A percentile compares a stretch with the other conserved stretches of the same genome.
phyloP scores from a whole-genome alignment of 2,329 filamentous ascomycete species.

The Phoma herbarum region DNA sequence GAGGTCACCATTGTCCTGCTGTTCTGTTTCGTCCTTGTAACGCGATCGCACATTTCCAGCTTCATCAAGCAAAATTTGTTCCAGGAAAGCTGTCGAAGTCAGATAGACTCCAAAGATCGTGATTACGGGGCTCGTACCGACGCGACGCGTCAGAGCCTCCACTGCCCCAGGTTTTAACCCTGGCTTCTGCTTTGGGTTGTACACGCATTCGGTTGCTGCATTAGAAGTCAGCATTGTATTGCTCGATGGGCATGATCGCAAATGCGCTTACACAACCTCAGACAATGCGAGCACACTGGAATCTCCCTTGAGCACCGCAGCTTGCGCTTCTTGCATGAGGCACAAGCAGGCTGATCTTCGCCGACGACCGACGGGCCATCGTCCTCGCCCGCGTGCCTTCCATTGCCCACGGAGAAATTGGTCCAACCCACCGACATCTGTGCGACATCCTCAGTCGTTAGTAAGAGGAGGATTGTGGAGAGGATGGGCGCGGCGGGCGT shows the following conservation, averaged over 20 bases:
- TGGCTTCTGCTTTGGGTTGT: slow-evolving; percentile 46
- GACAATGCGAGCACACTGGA: slow-evolving; percentile 45
- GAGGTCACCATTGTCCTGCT: background rate
- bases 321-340: slow-evolving; percentile 46
- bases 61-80: slow-evolving; percentile 43
- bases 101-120: slow-evolving; percentile 13
- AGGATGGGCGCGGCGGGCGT: slow-evolving; percentile 33
- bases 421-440: slow-evolving; percentile 46
- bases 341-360: slow-evolving; percentile 44
- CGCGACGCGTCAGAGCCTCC: slow-evolving; percentile 46
- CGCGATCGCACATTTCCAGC: slow-evolving; percentile 35
- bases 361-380: slow-evolving; percentile 36
- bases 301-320: slow-evolving; percentile 43
- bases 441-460: slow-evolving; percentile 32
- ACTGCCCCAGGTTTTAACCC: slow-evolving; percentile 46
- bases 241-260: background rate
- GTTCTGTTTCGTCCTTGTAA: slow-evolving; percentile 25
- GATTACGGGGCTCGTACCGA: slow-evolving; percentile 30
- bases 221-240: slow-evolving; percentile 24
- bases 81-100: slow-evolving; percentile 38
- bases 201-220: slow-evolving; percentile 41
- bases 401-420: slow-evolving; percentile 43
- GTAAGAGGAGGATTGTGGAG: slow-evolving; percentile 32
- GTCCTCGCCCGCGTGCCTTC: slow-evolving; percentile 36
- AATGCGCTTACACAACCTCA: slow-evolving; percentile 40